Evolutionary conservation across 768 basidiomycete genomes (phyloP).

Genomic region (Dictyophora rubrovolvata): DNA sequence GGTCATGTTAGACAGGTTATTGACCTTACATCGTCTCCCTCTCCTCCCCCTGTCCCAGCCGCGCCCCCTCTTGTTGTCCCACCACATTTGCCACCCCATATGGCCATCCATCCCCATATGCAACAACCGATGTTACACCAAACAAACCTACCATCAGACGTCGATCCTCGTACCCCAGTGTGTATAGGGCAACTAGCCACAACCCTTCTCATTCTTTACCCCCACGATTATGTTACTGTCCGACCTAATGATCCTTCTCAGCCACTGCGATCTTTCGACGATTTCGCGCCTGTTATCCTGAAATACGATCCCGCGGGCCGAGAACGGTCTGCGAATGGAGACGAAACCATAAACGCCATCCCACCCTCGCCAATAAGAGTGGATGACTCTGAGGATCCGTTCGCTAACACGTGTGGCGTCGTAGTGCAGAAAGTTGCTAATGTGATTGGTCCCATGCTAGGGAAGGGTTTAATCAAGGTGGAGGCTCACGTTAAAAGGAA

Average conservation of each 20-base stretch:
- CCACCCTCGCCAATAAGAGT: slow-evolving; percentile 50
- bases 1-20: slow-evolving; percentile 33
- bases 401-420: slow-evolving; percentile 62
- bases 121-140: slow-evolving; percentile 4
- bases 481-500: slow-evolving; percentile 69
- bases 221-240: slow-evolving; percentile 52
- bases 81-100: slow-evolving; percentile 22
- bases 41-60: slow-evolving; percentile 36
- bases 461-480: slow-evolving; percentile 71
- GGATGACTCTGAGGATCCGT: slow-evolving; percentile 26
- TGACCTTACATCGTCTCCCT: slow-evolving; percentile 64
- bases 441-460: slow-evolving; percentile 71
- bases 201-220: slow-evolving; percentile 80
- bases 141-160: slow-evolving; percentile 33
- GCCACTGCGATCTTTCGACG: slow-evolving; percentile 30
- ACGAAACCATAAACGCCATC: slow-evolving; percentile 72
- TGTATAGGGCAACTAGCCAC: slow-evolving; percentile 82
- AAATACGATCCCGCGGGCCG: slow-evolving; percentile 52
- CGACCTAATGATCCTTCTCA: slow-evolving; percentile 22
- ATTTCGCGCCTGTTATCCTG: slow-evolving; percentile 62
- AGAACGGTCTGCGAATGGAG: slow-evolving; percentile 33
- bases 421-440: slow-evolving; percentile 81
- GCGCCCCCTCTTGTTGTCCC: slow-evolving; percentile 20
- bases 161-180: slow-evolving; percentile 72
- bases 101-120: slow-evolving; percentile 12